These are phyloP conservation scores for Papiliotrema terrestris DNA, from an alignment of 1,284 basidiomycete species.

Conservation along the genomic window DNA sequence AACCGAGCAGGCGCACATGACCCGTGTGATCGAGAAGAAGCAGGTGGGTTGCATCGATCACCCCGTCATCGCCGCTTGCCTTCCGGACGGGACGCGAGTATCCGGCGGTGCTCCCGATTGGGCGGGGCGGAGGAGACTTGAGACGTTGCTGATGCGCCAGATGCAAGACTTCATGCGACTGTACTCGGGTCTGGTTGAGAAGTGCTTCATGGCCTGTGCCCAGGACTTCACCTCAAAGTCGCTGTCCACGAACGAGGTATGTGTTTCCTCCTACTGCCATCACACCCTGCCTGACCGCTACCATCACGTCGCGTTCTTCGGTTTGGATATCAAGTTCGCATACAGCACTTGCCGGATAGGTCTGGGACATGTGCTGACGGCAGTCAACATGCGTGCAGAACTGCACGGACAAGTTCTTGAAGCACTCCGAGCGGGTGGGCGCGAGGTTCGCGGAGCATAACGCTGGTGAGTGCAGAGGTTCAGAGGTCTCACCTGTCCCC, in stretches of 20 bases:
- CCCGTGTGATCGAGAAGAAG: conserved; percentile 82
- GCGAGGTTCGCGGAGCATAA: conserved; percentile 87
- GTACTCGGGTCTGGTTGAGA: conserved; percentile 93
- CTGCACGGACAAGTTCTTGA: conserved; percentile 89
- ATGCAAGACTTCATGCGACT: conserved; percentile 98
- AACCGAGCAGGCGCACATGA: conserved; percentile 86
- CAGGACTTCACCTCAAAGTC: conserved; percentile 97
- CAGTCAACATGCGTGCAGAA: conserved; percentile 59
- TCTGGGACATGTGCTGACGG: too few species aligned
- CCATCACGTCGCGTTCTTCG: too few species aligned
- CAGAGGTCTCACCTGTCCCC: neutral
- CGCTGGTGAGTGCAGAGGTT: conserved; percentile 62
- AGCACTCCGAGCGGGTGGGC: conserved; percentile 92
- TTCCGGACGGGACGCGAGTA: neutral
- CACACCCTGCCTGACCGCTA: too few species aligned
- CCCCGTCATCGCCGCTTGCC: neutral
- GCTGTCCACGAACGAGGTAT: conserved; percentile 86
- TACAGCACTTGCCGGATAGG: too few species aligned
- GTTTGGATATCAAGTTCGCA: too few species aligned
- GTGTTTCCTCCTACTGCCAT: conserved; percentile 13
- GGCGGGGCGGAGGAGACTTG: neutral
- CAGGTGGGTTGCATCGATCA: conserved; percentile 58
- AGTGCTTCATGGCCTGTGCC: conserved; percentile 91
- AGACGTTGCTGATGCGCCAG: conserved; percentile 51
- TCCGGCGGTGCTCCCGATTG: too few species aligned